Evolutionary conservation across 2,329 filamentous ascomycete species (phyloP).

Genomic region (Leptographium flavum): DNA sequence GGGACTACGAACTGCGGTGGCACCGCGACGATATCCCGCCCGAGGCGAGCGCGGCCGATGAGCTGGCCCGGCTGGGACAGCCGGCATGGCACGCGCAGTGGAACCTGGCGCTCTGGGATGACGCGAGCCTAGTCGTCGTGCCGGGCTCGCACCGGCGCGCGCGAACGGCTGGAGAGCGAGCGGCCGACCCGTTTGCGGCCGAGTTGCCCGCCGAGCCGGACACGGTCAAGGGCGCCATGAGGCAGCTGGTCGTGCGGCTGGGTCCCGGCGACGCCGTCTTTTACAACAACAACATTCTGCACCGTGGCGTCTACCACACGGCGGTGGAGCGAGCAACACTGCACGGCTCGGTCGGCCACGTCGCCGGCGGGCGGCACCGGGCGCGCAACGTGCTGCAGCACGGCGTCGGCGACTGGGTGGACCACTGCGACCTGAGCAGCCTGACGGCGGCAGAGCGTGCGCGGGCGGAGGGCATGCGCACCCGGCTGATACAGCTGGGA

Average conservation of each 20-base stretch:
- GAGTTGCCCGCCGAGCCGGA: constrained; percentile 42
- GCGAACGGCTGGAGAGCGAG: constrained; percentile 54
- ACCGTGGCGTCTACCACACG: constrained; percentile 51
- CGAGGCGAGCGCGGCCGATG: constrained; percentile 51
- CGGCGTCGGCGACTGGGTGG: constrained; percentile 54
- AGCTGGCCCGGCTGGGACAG: constrained; percentile 42
- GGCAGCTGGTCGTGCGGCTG: constrained; percentile 51
- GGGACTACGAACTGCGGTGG: constrained; percentile 65
- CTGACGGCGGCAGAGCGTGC: constrained; percentile 17
- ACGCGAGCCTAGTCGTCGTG: constrained; percentile 59
- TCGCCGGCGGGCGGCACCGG: constrained; percentile 35
- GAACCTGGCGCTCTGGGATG: constrained; percentile 69
- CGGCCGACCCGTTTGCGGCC: constrained; percentile 49
- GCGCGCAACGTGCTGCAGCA: constrained; percentile 66
- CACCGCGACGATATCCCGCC: constrained; percentile 71
- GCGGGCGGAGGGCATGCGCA: constrained; percentile 49
- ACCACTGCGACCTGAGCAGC: constrained; percentile 35
- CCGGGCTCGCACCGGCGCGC: constrained; percentile 62
- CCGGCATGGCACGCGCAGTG: constrained; percentile 69
- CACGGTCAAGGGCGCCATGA: constrained; percentile 32
- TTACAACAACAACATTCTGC: constrained; percentile 82
- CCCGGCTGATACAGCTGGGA: constrained; percentile 47
- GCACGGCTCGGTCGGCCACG: constrained; percentile 57
- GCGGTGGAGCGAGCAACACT: constrained; percentile 51
- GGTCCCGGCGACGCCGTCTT: constrained; percentile 69